A percentile compares a stretch with the other conserved stretches of the same genome.
These are phyloP conservation scores for Cercospora beticola DNA, from an alignment of 2,329 filamentous ascomycete species.

Conservation along the genomic window DNA sequence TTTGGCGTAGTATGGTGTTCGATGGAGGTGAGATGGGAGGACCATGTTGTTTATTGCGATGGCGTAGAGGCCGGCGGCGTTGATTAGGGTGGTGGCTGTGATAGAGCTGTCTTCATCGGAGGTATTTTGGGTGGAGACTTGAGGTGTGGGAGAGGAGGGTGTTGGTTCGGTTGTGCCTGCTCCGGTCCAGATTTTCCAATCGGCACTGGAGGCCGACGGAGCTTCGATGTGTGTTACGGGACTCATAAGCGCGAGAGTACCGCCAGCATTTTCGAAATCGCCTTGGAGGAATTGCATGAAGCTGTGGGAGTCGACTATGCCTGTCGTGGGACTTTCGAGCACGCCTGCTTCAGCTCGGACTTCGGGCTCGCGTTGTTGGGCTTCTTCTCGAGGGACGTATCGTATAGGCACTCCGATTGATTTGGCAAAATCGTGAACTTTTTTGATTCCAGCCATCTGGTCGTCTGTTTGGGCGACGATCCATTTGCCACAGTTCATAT, in stretches of 20 bases:
- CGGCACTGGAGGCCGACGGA: conserved; percentile 50
- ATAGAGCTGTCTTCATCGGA: conserved; percentile 52
- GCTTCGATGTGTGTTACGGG: conserved; percentile 61
- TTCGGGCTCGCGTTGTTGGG: conserved; percentile 66
- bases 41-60: conserved; percentile 80
- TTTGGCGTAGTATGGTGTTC: conserved; percentile 78
- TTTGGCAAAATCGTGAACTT: conserved; percentile 55
- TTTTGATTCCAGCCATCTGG: conserved; percentile 65
- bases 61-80: conserved; percentile 79
- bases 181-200: conserved; percentile 67
- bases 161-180: conserved; percentile 22
- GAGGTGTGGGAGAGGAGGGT: conserved; percentile 28
- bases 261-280: conserved; percentile 73
- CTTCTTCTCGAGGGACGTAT: conserved; percentile 66
- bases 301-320: conserved; percentile 84
- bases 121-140: conserved; percentile 36
- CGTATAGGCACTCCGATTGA: conserved; percentile 66
- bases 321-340: conserved; percentile 81
- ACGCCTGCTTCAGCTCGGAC: conserved; percentile 71
- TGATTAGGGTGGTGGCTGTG: conserved; percentile 75
- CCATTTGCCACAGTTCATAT: conserved; percentile 85
- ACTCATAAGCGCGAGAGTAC: conserved; percentile 69
- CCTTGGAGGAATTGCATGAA: conserved; percentile 80
- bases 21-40: conserved; percentile 56
- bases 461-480: conserved; percentile 79